Conservation (phyloP, 2,329 filamentous ascomycete species). For the Tolypocladium tundrense region DNA sequence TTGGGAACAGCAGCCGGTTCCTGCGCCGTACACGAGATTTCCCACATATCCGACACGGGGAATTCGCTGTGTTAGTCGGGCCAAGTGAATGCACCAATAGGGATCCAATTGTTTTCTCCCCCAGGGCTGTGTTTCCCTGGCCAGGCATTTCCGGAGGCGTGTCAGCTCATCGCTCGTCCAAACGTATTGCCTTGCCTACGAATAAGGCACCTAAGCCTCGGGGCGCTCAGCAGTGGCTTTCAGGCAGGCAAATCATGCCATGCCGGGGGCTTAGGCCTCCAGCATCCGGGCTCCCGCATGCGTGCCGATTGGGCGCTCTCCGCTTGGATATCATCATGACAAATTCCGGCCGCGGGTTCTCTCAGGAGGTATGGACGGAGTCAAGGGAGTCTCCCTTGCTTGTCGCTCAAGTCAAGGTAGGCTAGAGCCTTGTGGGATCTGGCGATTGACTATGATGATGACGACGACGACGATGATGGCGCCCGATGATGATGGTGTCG, state of each 20-base stretch:
- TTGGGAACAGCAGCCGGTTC: no score
- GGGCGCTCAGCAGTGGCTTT: neutral
- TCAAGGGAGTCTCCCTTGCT: neutral
- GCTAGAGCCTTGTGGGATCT: neutral
- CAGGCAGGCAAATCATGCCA: neutral
- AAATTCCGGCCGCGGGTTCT: neutral
- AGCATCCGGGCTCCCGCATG: no score
- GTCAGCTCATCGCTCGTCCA: neutral
- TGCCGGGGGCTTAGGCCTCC: no score
- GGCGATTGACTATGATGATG: neutral
- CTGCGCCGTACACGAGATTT: no score
- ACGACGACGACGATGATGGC: neutral
- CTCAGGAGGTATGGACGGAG: neutral
- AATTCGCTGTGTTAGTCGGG: no score
- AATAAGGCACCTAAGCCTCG: neutral
- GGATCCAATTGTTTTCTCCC: neutral
- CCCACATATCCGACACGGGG: no score
- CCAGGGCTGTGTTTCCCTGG: neutral
- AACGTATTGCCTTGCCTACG: neutral
- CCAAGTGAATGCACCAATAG: neutral
- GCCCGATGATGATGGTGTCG: neutral
- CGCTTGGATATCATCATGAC: neutral
- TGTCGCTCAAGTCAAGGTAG: neutral
- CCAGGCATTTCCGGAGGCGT: neutral
- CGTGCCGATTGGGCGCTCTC: neutral